Conservation (phyloP, 345 rosid genomes). For the Heritiera fomes region DNA sequence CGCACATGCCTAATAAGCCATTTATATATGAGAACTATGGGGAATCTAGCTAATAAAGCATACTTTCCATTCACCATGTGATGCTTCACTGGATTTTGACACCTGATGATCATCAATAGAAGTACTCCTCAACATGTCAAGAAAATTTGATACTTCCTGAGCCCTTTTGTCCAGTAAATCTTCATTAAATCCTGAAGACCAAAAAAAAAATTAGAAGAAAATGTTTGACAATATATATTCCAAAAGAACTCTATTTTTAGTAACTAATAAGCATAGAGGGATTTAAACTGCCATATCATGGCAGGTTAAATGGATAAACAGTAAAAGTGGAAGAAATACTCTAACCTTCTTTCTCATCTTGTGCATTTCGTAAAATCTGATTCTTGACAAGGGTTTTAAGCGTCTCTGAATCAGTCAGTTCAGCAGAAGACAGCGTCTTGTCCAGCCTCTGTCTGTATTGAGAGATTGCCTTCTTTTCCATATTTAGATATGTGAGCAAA, state of each 20-base stretch:
- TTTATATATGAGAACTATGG: background rate
- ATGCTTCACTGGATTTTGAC: constrained; percentile 38
- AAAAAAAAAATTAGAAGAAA: constrained; percentile 16
- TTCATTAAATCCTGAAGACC: constrained; percentile 51
- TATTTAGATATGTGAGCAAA: constrained; percentile 39
- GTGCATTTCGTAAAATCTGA: constrained; percentile 53
- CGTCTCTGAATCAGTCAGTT: constrained; percentile 50
- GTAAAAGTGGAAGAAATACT: constrained; percentile 2
- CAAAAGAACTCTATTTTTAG: background rate
- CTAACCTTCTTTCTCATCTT: constrained; percentile 48
- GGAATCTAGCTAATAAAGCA: constrained; percentile 22
- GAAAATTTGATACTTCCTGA: constrained; percentile 56
- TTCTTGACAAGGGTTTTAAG: constrained; percentile 58
- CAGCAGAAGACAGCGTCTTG: constrained; percentile 67
- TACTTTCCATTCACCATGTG: constrained; percentile 87
- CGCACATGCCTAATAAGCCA: background rate
- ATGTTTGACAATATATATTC: constrained; percentile 9
- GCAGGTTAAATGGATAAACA: background rate
- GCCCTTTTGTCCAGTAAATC: constrained; percentile 58
- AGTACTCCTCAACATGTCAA: constrained; percentile 87
- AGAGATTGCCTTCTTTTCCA: constrained; percentile 54
- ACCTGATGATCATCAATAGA: constrained; percentile 45
- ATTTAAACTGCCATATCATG: background rate
- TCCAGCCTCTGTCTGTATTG: constrained; percentile 78
- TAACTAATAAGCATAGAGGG: background rate